phyloP scores from a whole-genome alignment of 2,329 filamentous ascomycete species.

The Zelopaecilomyces penicillatus region DNA sequence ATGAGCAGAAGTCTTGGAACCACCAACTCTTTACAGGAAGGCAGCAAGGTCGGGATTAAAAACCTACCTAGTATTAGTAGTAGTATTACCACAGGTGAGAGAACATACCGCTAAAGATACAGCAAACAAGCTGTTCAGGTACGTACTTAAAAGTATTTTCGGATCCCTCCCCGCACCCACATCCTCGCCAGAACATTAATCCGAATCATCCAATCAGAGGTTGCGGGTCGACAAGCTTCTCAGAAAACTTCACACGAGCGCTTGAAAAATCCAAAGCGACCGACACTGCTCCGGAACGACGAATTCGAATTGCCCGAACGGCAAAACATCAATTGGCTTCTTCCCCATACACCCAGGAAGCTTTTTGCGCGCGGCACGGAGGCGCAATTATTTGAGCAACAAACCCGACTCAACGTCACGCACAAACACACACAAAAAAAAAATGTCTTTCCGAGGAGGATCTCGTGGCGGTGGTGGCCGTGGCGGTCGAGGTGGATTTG shows the following conservation, averaged over 20 bases:
- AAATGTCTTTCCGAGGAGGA: conserved; percentile 32
- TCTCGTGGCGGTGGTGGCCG: conserved; percentile 25
- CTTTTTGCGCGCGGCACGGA: neutral
- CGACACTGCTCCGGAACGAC: too few relatives aligned
- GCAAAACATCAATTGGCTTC: conserved; percentile 2
- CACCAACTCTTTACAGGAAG: too few relatives aligned
- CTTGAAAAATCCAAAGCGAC: conserved; percentile 2
- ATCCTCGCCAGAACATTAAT: conserved; percentile 8
- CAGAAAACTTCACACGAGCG: conserved; percentile 8
- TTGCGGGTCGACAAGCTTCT: conserved; percentile 3
- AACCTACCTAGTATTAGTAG: neutral
- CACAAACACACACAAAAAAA: neutral
- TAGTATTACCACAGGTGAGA: too few relatives aligned
- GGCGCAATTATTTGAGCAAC: neutral
- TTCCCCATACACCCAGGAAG: neutral
- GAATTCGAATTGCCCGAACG: neutral
- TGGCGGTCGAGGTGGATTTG: conserved; percentile 26
- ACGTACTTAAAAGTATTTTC: neutral
- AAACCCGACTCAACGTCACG: too few relatives aligned
- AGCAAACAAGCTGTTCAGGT: too few relatives aligned
- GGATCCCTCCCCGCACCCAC: neutral
- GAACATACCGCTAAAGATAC: too few relatives aligned
- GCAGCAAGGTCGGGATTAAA: too few relatives aligned
- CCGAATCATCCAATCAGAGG: conserved; percentile 11
- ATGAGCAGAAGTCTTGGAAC: too few relatives aligned